Conservation (phyloP, 768 basidiomycete genomes). For the Tylopilus felleus region DNA sequence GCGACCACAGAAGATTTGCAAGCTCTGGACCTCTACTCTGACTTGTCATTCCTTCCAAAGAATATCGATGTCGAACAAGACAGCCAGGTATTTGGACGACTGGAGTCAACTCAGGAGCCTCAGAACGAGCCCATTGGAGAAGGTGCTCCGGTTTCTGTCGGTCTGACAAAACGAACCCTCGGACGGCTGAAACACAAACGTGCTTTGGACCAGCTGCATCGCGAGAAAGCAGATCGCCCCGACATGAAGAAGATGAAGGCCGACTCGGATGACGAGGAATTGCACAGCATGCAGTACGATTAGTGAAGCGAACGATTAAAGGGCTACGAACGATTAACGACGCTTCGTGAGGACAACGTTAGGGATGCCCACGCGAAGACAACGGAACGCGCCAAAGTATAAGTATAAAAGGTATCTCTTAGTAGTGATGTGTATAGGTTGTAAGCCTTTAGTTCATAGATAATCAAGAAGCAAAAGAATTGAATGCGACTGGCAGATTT, state of each 20-base stretch:
- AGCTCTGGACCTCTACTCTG: conserved; percentile 57
- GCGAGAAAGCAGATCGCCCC: conserved; percentile 4
- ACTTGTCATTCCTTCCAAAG: conserved; percentile 60
- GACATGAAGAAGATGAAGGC: conserved; percentile 19
- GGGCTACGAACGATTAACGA: background rate
- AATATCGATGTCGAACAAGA: conserved; percentile 45
- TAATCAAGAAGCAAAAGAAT: background rate
- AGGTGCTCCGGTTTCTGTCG: conserved; percentile 2
- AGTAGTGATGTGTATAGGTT: background rate
- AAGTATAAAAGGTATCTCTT: background rate
- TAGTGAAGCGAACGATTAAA: background rate
- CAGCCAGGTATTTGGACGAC: conserved; percentile 33
- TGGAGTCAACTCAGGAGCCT: conserved; percentile 9
- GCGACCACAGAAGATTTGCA: conserved; percentile 49
- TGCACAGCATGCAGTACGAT: background rate
- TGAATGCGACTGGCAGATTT: background rate
- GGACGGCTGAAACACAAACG: conserved; percentile 52
- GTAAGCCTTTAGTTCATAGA: background rate
- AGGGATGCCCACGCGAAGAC: background rate
- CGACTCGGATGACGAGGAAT: conserved; percentile 6
- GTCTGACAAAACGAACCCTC: conserved; percentile 43
- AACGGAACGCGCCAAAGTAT: background rate
- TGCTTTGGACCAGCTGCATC: conserved; percentile 35
- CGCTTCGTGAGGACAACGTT: background rate
- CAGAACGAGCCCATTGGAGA: conserved; percentile 10